Evolutionary conservation across 176 grass and related monocot genomes (phyloP), one percentile per base, ranked within the genome.

Genomic region (Musa troglodytarum): DNA sequence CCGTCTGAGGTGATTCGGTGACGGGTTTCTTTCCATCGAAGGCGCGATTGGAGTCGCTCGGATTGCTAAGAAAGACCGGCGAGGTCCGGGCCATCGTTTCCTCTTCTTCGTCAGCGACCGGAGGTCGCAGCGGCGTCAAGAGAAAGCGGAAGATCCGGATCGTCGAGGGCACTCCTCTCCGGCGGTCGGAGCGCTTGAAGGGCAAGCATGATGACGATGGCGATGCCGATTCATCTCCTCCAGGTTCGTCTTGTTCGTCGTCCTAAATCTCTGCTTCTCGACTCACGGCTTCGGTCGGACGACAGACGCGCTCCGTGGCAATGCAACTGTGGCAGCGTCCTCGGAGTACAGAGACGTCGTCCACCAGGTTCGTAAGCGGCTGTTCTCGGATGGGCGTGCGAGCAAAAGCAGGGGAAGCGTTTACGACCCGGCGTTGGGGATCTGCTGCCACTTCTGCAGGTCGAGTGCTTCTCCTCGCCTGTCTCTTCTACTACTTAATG

Each of bases 381-480:
- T 90, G 52, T 74, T 89, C 72, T 80, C 85, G 78, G 80, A 74
- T 72, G 53, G 84, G 9, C 92, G 92, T 15, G 84, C 91, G 15
- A 92, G 80, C 71, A 96, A 79, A 52, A 86, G 67, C 16, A 89
- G 92, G 55, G 92, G 92, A 6, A 80, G 67, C 75, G 74, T 92
- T 71, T 92, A 96, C 70, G 89, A 96, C 24, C 75, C 89, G n/a
- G 76, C 92, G 78, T 81, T 92, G 77, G 89, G 92, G 67, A 96
- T 92, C 64, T 96, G 89, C 65, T 96, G 89, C 84, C 92, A 96
- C 69, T 92, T 96, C 79, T 96, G 92, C 83, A 85, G 86, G 86
- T 96, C 75, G 28, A 23, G 43, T 54, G n/a, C 21, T 50, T 17
- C n/a, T 53, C 53, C 22, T 78, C 7, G 23, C 20, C 5, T 74